phyloP scores from a whole-genome alignment of 2,329 filamentous ascomycete species.

The Penicillium fuscoglaucum region DNA sequence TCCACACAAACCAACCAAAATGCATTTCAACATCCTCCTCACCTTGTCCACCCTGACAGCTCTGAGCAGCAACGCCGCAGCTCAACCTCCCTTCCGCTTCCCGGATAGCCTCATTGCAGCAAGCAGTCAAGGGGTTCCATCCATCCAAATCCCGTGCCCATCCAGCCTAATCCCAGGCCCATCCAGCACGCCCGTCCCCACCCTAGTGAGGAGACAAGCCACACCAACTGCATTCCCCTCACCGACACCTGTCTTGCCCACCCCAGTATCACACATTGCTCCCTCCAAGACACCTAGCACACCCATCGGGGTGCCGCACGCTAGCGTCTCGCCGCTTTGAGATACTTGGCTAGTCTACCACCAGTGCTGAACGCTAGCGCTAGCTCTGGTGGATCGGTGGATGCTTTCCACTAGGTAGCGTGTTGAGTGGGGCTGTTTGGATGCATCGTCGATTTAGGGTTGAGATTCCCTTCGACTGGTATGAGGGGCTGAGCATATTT shows the following conservation, averaged over 20 bases:
- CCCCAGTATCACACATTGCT: not conserved
- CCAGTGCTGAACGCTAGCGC: not conserved
- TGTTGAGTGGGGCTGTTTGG: not conserved
- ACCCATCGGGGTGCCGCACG: too few relatives aligned
- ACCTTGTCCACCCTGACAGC: not conserved
- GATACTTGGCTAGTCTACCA: too few relatives aligned
- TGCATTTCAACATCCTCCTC: slow-evolving; percentile 3
- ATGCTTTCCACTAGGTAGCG: not conserved
- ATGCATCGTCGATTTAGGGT: not conserved
- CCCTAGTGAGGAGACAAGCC: not conserved
- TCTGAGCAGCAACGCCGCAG: not conserved
- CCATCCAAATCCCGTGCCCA: too few relatives aligned
- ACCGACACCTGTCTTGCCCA: not conserved
- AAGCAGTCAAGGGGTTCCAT: not conserved
- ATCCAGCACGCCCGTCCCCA: not conserved
- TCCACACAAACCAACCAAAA: not conserved
- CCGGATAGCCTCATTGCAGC: not conserved
- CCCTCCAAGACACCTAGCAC: too few relatives aligned
- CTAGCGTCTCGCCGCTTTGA: too few relatives aligned
- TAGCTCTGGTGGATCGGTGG: not conserved
- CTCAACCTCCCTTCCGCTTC: not conserved
- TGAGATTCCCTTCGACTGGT: not conserved
- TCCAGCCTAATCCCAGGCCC: not conserved
- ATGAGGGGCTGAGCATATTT: not conserved
- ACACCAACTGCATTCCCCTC: not conserved